These are phyloP conservation scores for Aspergillus ostianus DNA, from an alignment of 495 filamentous ascomycete species.

Conservation along the genomic window DNA sequence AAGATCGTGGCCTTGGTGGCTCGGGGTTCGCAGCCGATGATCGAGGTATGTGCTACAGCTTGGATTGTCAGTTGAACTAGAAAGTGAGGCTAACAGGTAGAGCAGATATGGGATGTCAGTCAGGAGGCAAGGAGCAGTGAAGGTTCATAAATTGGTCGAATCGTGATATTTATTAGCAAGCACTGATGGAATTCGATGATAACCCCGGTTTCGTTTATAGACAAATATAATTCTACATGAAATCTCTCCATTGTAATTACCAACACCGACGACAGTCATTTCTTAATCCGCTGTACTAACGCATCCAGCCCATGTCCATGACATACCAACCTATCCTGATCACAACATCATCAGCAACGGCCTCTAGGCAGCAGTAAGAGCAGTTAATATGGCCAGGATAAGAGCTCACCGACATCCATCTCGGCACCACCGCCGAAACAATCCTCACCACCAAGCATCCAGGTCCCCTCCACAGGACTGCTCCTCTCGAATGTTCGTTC, in stretches of 20 bases:
- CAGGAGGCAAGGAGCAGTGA: background rate
- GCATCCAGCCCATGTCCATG: slow-evolving; percentile 7
- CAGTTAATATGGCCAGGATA: background rate
- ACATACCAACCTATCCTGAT: slow-evolving; percentile 4
- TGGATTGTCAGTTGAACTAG: background rate
- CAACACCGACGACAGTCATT: too few relatives aligned
- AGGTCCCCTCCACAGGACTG: slow-evolving; percentile 15
- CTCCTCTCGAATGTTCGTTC: background rate
- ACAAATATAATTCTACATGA: background rate
- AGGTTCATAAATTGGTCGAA: background rate
- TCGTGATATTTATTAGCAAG: background rate
- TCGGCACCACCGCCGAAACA: background rate
- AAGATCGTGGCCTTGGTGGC: background rate
- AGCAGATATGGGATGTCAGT: background rate
- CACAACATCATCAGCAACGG: background rate
- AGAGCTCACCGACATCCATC: background rate
- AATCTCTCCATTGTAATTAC: background rate
- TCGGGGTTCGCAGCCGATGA: background rate
- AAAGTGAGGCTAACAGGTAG: background rate
- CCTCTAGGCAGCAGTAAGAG: background rate
- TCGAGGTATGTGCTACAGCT: background rate
- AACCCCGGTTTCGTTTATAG: background rate
- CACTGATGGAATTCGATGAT: background rate
- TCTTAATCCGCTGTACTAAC: background rate
- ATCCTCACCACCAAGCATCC: slow-evolving; percentile 3